Evolutionary conservation across 805 yeast genomes (phyloP).

Genomic region (Metschnikowia orientalis): DNA sequence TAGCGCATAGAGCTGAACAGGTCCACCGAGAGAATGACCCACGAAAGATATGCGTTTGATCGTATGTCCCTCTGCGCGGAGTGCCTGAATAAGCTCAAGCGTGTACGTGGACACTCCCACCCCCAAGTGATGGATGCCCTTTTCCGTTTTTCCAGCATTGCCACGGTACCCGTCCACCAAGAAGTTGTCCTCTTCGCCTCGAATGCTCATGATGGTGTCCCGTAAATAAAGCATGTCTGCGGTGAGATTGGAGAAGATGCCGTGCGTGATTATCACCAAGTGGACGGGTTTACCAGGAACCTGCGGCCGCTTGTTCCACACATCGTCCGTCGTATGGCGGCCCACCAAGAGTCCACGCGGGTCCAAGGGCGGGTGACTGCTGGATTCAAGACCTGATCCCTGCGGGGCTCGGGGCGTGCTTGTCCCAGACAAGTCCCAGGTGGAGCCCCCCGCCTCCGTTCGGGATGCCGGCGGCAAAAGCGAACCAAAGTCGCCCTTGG

Average conservation of each 20-base stretch:
- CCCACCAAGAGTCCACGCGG: slow-evolving; percentile 20
- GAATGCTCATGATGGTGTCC: slow-evolving; percentile 24
- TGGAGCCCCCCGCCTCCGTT: slow-evolving; percentile 12
- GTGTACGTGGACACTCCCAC: slow-evolving; percentile 27
- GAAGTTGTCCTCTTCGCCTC: slow-evolving; percentile 25
- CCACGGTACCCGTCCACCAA: slow-evolving; percentile 36
- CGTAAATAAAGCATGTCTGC: slow-evolving; percentile 43
- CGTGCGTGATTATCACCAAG: slow-evolving; percentile 41
- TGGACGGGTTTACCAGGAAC: slow-evolving; percentile 31
- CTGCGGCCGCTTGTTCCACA: slow-evolving; percentile 28
- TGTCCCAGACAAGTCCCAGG: slow-evolving; percentile 11
- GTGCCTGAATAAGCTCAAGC: slow-evolving; percentile 23
- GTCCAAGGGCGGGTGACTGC: background rate
- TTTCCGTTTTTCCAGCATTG: slow-evolving; percentile 41
- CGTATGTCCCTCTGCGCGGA: slow-evolving; percentile 11
- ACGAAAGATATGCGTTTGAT: slow-evolving; percentile 35
- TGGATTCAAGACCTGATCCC: too few species aligned
- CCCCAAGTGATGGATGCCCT: slow-evolving; percentile 37
- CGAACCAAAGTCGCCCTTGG: slow-evolving; percentile 16
- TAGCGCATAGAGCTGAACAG: slow-evolving; percentile 39
- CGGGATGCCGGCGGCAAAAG: slow-evolving; percentile 3
- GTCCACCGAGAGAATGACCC: slow-evolving; percentile 44
- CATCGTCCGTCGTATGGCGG: slow-evolving; percentile 25
- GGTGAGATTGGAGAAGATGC: slow-evolving; percentile 39
- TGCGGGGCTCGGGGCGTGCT: too few species aligned